Base-by-base conservation (phyloP, 1,139 yeast species). In the Saccharomyces hybrid region DNA sequence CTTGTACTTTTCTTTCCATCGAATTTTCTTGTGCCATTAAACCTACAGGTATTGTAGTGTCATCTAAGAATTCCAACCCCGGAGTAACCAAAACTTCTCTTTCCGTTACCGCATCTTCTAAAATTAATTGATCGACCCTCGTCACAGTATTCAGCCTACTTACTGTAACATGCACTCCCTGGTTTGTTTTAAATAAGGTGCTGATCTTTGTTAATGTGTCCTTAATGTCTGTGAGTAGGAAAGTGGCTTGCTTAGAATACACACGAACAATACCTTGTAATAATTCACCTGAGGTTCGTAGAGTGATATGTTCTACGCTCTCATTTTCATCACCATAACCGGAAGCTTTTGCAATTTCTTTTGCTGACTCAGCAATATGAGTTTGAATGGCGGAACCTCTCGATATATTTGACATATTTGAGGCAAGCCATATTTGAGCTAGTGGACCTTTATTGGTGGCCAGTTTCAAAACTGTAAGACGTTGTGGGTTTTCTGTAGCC, bases 381-480 rank as follows among this genome's bases (percentile, higher is more conserved):
- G 96, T 83, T 64, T 80, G 83, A 53, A 89, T 73, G 52, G 87
- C 78, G 66, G 90, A 93, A 56, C 81, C 82, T 67, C 88, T 87
- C 49, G 95, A 79, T 50, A 91, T 78, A 63, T 86, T 87, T 65
- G 84, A 82, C 71, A 88, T 79, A 68, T 88, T 90, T 34, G 96
- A 93, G 2, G 97, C 97, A 54, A 91, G 78, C 97, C 97, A 91
- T 14, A 89, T 93, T 62, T 86, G 87, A 4, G 96, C 96, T 63
- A 90, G 74, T 1, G 96, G 95, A 2, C 96, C 95, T 66, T 85
- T 85, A 59, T 80, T 83, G 7, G 87, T 62, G 7, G 69, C 55
- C 16, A 66, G 54, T 49, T 61, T 62, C 26, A 66, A 55, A 16
- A 57, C 55, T 11, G 64, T 51, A 51, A 38, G 44, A 16, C 44